Evolutionary conservation across 2,329 filamentous ascomycete species (phyloP), one percentile per base, ranked within the genome.

Genomic region (Thelonectria rubi): DNA sequence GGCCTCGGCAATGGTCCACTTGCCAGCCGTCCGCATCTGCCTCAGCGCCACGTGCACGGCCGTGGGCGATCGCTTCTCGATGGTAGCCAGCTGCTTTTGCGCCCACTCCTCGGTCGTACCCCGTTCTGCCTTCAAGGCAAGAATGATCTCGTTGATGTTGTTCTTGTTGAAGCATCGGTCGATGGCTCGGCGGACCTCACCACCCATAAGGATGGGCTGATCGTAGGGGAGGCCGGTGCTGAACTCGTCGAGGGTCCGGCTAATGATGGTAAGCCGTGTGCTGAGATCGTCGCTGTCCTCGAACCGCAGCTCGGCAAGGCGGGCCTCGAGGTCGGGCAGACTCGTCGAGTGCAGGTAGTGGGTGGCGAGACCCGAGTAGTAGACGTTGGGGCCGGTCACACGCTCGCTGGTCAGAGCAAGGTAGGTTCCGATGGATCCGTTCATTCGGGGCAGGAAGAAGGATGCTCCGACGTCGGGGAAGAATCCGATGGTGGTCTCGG

Each of bases 391-490:
- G 45, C 95, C 95, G 63, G 84, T 88, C 65, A 99, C 81, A 65
- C 88, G 86, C 74, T 94, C 91, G 74, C 93, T 95, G 8, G 95
- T 99, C 65, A 99, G 83, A 18, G 93, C 95, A 45, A 99, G 88
- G 78, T 98, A 99, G 18, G 92, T 97, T 59, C 95, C 95, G 58
- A 97, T 79, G 61, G 88, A 82, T 51, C 95, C 95, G 71, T 96
- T 88, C 83, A 99, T 88, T 65, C 93, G 86, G 15, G 95, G 92
- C 55, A 99, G 83, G 84, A 98, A 98, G 82, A 98, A 99, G 11
- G 92, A 96, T 32, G 91, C 96, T 63, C 95, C 95, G 50, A 99
- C 95, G 73, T 99, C 96, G 7, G 96, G 95, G 84, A 99, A 99
- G 84, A 98, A 97, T 40, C 95, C 95, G 74, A 99, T 99, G 9